Evolutionary conservation across 129 eudicot genomes (phyloP).

Genomic region (Centaurea solstitialis): DNA sequence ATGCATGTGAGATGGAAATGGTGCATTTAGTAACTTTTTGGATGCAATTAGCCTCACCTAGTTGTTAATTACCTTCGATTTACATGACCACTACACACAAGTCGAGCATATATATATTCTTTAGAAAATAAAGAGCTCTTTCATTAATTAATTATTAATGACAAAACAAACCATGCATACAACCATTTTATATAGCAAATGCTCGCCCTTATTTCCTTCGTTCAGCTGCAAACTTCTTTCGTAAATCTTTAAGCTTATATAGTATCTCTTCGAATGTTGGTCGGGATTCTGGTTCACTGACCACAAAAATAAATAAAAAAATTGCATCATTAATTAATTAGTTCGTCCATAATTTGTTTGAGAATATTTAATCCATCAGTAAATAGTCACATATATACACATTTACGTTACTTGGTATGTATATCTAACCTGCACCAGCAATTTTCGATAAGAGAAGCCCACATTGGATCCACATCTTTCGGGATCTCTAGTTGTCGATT

Average conservation of each 20-base stretch:
- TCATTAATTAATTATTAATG: too few species aligned
- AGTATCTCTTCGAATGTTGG: slow-evolving; percentile 75
- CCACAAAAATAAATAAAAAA: background rate
- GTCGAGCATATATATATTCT: too few species aligned
- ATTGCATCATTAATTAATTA: background rate
- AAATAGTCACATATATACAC: background rate
- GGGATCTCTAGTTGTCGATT: slow-evolving; percentile 75
- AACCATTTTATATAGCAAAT: too few species aligned
- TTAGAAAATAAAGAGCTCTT: too few species aligned
- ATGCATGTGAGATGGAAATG: too few species aligned
- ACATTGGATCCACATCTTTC: slow-evolving; percentile 64
- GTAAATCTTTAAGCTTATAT: slow-evolving; percentile 60
- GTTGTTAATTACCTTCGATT: too few species aligned
- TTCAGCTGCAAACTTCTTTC: slow-evolving; percentile 43
- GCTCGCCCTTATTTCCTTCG: slow-evolving; percentile 34
- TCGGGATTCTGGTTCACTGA: slow-evolving; percentile 68
- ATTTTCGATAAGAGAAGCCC: slow-evolving; percentile 72
- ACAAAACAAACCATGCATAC: too few species aligned
- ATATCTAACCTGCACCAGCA: slow-evolving; percentile 66
- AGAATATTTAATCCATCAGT: background rate
- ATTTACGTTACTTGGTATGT: background rate
- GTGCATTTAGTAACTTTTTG: too few species aligned
- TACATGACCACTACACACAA: too few species aligned
- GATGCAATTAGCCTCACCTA: too few species aligned
- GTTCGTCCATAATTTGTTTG: background rate